Conservation (phyloP, 148 eudicot species). For the Diospyros lotus region DNA sequence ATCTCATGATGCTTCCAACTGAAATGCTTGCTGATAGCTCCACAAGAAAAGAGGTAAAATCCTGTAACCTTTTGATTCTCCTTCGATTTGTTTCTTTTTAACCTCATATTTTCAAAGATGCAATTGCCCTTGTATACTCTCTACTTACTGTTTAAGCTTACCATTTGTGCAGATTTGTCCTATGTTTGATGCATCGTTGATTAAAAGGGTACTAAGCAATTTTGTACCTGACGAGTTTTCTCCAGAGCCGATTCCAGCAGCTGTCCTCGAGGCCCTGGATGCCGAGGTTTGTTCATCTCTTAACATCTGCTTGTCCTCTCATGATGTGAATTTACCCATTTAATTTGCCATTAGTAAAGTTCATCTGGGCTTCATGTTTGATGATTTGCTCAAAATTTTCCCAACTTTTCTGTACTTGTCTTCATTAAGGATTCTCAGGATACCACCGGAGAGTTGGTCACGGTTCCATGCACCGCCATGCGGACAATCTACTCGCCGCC, state of each 20-base stretch:
- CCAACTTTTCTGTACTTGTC: conserved; percentile 5
- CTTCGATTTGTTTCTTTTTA: background rate
- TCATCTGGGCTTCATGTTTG: background rate
- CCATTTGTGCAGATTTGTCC: conserved; percentile 70
- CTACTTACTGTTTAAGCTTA: conserved; percentile 6
- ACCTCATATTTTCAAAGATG: background rate
- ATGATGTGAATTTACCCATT: background rate
- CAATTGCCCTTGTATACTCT: background rate
- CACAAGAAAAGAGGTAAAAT: conserved; percentile 73
- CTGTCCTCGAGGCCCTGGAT: conserved; percentile 57
- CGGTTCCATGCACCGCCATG: conserved; percentile 58
- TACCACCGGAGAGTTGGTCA: conserved; percentile 31
- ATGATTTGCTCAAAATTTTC: background rate
- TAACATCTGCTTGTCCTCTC: background rate
- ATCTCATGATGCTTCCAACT: conserved; percentile 95
- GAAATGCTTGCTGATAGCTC: conserved; percentile 75
- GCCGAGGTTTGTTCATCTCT: conserved; percentile 54
- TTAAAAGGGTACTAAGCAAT: conserved; percentile 61
- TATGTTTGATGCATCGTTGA: conserved; percentile 44
- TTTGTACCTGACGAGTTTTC: conserved; percentile 91
- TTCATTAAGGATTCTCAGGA: conserved; percentile 38
- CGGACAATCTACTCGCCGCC: conserved; percentile 60
- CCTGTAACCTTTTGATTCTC: background rate
- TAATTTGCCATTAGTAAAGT: background rate
- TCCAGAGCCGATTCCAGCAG: conserved; percentile 61